Evolutionary conservation across 2,329 filamentous ascomycete species (phyloP).

Genomic region (Didymella pomorum): DNA sequence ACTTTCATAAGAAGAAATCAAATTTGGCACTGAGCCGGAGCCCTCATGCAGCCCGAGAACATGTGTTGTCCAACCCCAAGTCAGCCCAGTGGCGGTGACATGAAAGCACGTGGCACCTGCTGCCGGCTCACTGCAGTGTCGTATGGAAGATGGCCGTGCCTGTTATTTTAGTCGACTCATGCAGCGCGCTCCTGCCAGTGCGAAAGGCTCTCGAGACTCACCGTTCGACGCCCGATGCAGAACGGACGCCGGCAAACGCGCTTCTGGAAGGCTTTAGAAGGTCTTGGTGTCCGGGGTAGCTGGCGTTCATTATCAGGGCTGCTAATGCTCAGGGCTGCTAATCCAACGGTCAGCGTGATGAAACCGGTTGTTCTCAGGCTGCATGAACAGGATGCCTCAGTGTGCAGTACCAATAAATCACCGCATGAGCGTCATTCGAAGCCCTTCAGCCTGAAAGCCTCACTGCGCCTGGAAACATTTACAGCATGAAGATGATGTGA

Average conservation of each 20-base stretch:
- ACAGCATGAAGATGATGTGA: slow-evolving; percentile 25
- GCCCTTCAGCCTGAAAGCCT: slow-evolving; percentile 11
- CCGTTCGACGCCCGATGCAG: slow-evolving; percentile 2
- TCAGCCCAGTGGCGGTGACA: slow-evolving; percentile 13
- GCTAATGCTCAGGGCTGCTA: slow-evolving; percentile 2
- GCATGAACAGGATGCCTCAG: slow-evolving; percentile 10
- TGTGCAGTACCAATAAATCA: slow-evolving; percentile 2
- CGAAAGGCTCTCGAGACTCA: slow-evolving; percentile 8
- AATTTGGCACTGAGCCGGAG: slow-evolving; percentile 11
- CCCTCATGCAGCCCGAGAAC: slow-evolving; percentile 8
- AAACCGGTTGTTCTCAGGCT: neutral
- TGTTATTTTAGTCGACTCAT: slow-evolving; percentile 16
- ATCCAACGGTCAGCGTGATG: slow-evolving; percentile 4
- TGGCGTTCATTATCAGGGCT: slow-evolving; percentile 7
- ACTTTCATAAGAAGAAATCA: slow-evolving; percentile 8
- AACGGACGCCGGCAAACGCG: slow-evolving; percentile 8
- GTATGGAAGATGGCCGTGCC: slow-evolving; percentile 12
- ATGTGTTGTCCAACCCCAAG: slow-evolving; percentile 3
- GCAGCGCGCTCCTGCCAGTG: slow-evolving; percentile 5
- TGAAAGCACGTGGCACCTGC: slow-evolving; percentile 18
- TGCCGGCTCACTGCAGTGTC: slow-evolving; percentile 7
- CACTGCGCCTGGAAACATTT: slow-evolving; percentile 4
- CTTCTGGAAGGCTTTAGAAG: slow-evolving; percentile 19
- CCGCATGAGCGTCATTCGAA: slow-evolving; percentile 10
- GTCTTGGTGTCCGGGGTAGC: slow-evolving; percentile 17